Percentiles rank a stretch among this genome's conserved stretches.
Conservation (phyloP, 176 grass and related monocot genomes). For the Ensete ventricosum region DNA sequence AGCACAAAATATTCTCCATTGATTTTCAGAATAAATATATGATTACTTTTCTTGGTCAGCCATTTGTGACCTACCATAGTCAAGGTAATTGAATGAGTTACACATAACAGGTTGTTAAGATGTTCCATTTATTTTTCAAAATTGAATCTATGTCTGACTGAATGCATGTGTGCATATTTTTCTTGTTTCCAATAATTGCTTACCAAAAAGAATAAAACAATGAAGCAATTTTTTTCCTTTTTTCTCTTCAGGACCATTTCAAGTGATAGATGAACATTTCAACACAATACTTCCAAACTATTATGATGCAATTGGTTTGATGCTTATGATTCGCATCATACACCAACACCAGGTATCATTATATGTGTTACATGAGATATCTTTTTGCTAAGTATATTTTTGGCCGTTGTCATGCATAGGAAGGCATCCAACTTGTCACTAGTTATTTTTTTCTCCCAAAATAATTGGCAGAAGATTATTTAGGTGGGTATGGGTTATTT, state of each 20-base stretch:
- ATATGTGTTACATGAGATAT: background rate
- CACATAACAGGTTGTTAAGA: background rate
- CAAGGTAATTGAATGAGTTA: background rate
- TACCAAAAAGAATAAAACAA: too few relatives aligned
- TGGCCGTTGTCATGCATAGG: background rate
- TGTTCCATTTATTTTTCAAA: background rate
- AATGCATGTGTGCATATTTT: background rate
- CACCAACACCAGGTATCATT: conserved; percentile 88
- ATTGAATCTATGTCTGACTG: background rate
- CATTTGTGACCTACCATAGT: background rate
- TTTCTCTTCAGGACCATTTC: conserved; percentile 67
- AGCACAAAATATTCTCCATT: too few relatives aligned
- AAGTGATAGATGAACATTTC: conserved; percentile 96
- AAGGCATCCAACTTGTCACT: background rate
- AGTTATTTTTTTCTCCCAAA: background rate
- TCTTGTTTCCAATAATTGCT: too few relatives aligned
- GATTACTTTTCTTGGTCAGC: background rate
- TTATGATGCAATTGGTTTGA: conserved; percentile 91
- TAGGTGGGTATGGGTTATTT: background rate
- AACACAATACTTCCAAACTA: conserved; percentile 73
- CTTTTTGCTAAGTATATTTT: background rate
- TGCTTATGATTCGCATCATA: conserved; percentile 99
- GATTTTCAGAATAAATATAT: background rate
- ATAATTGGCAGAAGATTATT: background rate
- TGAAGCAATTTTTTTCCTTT: background rate